Evolutionary conservation across 768 basidiomycete genomes (phyloP).

Genomic region (Phylloporus sp.): DNA sequence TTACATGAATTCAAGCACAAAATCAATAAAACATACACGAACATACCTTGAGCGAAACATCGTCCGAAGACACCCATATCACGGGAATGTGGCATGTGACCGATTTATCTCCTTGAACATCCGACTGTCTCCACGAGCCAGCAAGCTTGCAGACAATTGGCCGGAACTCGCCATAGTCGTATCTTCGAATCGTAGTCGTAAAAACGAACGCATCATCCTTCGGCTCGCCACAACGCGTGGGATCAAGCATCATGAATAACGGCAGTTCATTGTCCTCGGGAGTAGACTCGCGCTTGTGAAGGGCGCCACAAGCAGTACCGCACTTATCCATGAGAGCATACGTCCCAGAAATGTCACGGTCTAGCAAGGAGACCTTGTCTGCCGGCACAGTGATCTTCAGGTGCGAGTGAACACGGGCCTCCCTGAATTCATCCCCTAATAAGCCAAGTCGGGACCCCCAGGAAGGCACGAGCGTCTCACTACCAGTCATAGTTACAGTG

Average conservation of each 20-base stretch:
- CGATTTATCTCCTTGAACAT: slow-evolving; percentile 40
- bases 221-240: slow-evolving; percentile 70
- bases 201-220: slow-evolving; percentile 82
- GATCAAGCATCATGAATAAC: slow-evolving; percentile 78
- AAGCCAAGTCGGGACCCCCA: slow-evolving; percentile 86
- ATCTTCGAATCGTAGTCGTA: slow-evolving; percentile 68
- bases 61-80: slow-evolving; percentile 53
- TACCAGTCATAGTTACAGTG: slow-evolving; percentile 50
- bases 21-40: neutral
- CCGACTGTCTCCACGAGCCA: slow-evolving; percentile 73
- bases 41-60: slow-evolving; percentile 52
- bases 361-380: slow-evolving; percentile 46
- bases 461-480: slow-evolving; percentile 66
- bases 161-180: slow-evolving; percentile 77
- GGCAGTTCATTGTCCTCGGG: slow-evolving; percentile 45
- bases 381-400: slow-evolving; percentile 57
- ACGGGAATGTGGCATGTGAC: slow-evolving; percentile 58
- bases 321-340: slow-evolving; percentile 82
- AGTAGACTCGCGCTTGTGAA: slow-evolving; percentile 59
- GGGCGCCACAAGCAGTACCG: slow-evolving; percentile 78
- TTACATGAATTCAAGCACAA: slow-evolving; percentile 2
- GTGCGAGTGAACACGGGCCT: slow-evolving; percentile 61
- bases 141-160: slow-evolving; percentile 72
- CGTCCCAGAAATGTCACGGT: slow-evolving; percentile 75
- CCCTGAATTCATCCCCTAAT: slow-evolving; percentile 55